Evolutionary conservation across 345 rosid genomes (phyloP).

Genomic region (Ailanthus altissimus): DNA sequence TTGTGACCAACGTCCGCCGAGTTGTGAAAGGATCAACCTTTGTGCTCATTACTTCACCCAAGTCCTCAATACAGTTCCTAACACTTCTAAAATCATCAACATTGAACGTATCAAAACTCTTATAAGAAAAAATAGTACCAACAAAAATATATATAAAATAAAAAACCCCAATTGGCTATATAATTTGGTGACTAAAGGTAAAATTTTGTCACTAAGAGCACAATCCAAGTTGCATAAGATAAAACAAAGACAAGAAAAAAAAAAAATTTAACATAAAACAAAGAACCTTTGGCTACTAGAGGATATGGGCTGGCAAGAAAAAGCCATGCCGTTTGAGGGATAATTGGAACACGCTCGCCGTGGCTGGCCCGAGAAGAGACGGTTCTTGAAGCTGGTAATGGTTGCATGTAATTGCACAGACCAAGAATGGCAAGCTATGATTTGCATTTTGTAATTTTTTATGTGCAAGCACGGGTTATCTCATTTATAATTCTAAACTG

Average conservation of each 20-base stretch:
- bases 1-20: constrained; percentile 58
- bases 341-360: constrained; percentile 41
- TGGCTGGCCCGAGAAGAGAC: constrained; percentile 34
- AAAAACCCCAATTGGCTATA: background rate
- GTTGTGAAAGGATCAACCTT: constrained; percentile 40
- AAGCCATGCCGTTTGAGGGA: constrained; percentile 22
- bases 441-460: too few relatives aligned
- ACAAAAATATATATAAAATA: background rate
- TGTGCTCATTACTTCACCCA: constrained; percentile 39
- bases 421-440: constrained; percentile 34
- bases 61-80: constrained; percentile 37
- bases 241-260: background rate
- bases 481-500: too few relatives aligned
- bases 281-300: constrained; percentile 33
- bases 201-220: too few relatives aligned
- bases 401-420: constrained; percentile 31
- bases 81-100: constrained; percentile 33
- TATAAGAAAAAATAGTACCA: background rate
- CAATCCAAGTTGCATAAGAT: too few relatives aligned
- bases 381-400: constrained; percentile 10
- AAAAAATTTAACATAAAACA: background rate
- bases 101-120: background rate
- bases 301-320: constrained; percentile 32
- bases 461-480: too few relatives aligned
- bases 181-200: too few relatives aligned